Evolutionary conservation across 805 yeast species (phyloP), one percentile per base, ranked within the genome.

Genomic region (Yarrowia bubula): DNA sequence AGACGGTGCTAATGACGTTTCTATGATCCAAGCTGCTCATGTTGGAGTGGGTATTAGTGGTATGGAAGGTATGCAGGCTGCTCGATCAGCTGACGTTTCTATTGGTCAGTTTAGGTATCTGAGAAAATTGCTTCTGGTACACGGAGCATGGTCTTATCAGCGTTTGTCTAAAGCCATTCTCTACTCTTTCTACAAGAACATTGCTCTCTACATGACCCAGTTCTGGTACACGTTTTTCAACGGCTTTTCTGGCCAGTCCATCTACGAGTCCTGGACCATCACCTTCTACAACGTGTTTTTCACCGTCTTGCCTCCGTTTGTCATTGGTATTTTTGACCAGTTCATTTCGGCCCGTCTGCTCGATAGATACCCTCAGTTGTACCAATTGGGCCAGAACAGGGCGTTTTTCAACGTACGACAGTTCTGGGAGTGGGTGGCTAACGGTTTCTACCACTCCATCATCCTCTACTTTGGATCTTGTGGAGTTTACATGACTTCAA

Each of bases 31-130:
- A 76, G 98, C 99, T 14, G 99, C 99, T 0, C 98, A 95, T 75
- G 97, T 95, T 63, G 99, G 99, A 68, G 97, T 95, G 28, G 99
- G 99, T 74, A 96, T 95, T 68, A 90, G 96, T 76, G 99, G 99
- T 69, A 88, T 92, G 93, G 99, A 95, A 78, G 99, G 99, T 70
- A 92, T 92, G 91, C 99, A 95, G 77, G 99, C 99, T 10, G 98
- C 99, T 0, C 84, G 99, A 75, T 88, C 96, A 75, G 98, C 99
- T 0, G 99, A 95, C 80, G 86, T 95, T 67, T 92, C 98, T 0
- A 91, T 96, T 75, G 98, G 97, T 0, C 98, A 95, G 75, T 95
- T 95, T 82, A 87, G 87, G 74, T 95, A 84, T 75, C 80, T 95
- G 77, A 85, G 86, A 71, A 92, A 90, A 74, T 77, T 95, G 65